These are phyloP conservation scores for Microcera coccophila DNA, from an alignment of 2,329 filamentous ascomycete genomes.

Conservation along the genomic window DNA sequence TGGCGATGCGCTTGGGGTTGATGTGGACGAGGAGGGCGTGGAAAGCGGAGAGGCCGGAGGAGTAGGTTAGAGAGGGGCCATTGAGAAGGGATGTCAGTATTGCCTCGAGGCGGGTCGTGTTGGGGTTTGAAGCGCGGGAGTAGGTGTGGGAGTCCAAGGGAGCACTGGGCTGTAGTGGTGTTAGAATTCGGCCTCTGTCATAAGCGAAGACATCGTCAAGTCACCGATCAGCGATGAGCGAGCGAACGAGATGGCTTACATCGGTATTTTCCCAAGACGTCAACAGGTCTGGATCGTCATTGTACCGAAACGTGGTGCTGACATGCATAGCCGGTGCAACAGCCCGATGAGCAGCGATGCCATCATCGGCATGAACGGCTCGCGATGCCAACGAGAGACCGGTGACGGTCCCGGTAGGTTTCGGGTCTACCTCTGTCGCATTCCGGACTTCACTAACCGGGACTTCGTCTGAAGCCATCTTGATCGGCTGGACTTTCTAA, in stretches of 20 bases:
- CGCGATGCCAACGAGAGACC: conserved; percentile 58
- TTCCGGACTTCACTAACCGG: too few relatives aligned
- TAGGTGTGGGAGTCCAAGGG: conserved; percentile 69
- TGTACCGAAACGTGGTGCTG: conserved; percentile 87
- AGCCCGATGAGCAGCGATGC: conserved; percentile 67
- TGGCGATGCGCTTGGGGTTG: conserved; percentile 77
- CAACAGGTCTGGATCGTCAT: conserved; percentile 64
- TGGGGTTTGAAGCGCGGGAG: conserved; percentile 75
- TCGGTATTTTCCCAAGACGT: conserved; percentile 48
- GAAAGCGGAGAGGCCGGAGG: conserved; percentile 81
- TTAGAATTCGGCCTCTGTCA: neutral
- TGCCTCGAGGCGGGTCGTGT: conserved; percentile 78
- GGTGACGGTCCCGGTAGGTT: conserved; percentile 15
- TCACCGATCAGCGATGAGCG: neutral
- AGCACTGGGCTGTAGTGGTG: conserved; percentile 40
- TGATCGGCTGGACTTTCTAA: too few relatives aligned
- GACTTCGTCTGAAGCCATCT: too few relatives aligned
- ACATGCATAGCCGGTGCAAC: conserved; percentile 88
- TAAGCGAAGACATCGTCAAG: neutral
- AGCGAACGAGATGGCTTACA: conserved; percentile 40
- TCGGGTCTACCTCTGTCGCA: conserved; percentile 5
- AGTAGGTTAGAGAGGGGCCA: conserved; percentile 70
- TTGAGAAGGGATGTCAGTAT: conserved; percentile 71
- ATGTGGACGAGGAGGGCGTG: conserved; percentile 81
- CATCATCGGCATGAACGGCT: conserved; percentile 79